These are phyloP conservation scores for Pyricularia sp. DNA, from an alignment of 2,329 filamentous ascomycete genomes.

Conservation along the genomic window DNA sequence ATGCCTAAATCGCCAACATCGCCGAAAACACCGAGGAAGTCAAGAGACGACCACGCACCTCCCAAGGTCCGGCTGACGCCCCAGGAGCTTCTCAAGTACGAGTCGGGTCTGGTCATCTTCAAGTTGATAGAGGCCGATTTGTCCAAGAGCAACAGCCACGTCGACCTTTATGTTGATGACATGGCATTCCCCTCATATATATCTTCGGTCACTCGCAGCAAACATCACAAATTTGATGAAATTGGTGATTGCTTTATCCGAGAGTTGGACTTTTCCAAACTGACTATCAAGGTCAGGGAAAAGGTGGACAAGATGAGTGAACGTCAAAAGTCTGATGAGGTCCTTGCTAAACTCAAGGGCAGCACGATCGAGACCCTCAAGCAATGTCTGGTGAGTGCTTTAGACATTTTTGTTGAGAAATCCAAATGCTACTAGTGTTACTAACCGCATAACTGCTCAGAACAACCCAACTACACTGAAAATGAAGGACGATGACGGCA, in stretches of 20 bases:
- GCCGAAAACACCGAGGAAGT: slow-evolving; percentile 32
- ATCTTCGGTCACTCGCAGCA: slow-evolving; percentile 65
- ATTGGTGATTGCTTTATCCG: slow-evolving; percentile 93
- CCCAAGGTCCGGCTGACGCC: slow-evolving; percentile 71
- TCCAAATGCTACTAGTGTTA: neutral
- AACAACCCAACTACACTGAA: slow-evolving; percentile 83
- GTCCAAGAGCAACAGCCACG: slow-evolving; percentile 61
- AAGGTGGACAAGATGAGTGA: slow-evolving; percentile 66
- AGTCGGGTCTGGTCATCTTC: slow-evolving; percentile 90
- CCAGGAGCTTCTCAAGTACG: slow-evolving; percentile 75
- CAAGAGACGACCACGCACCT: slow-evolving; percentile 45
- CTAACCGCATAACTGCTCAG: slow-evolving; percentile 26
- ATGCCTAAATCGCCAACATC: slow-evolving; percentile 27
- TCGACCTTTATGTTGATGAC: slow-evolving; percentile 91
- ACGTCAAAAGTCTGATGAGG: slow-evolving; percentile 61
- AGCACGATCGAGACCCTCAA: slow-evolving; percentile 82
- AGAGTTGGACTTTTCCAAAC: slow-evolving; percentile 90
- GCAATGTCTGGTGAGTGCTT: slow-evolving; percentile 63
- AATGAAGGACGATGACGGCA: slow-evolving; percentile 69
- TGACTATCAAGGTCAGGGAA: slow-evolving; percentile 80
- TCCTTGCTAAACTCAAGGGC: slow-evolving; percentile 73
- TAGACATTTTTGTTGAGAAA: neutral
- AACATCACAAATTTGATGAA: slow-evolving; percentile 71
- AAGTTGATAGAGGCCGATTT: slow-evolving; percentile 86
- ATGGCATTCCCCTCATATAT: slow-evolving; percentile 85